phyloP scores from a whole-genome alignment of 768 basidiomycete species.

The Crucibulum laeve region DNA sequence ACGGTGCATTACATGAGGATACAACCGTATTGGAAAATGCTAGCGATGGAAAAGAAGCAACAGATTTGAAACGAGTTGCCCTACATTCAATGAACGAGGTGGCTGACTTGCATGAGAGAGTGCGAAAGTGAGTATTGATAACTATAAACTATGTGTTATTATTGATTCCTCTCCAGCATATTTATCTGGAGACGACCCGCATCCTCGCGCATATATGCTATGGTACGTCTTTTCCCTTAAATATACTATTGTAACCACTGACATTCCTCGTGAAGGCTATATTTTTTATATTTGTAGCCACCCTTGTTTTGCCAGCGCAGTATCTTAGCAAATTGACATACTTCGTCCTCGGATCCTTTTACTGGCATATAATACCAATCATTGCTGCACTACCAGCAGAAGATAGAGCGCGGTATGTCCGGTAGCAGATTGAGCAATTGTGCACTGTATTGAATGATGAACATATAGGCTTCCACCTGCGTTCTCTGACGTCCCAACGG shows the following conservation, averaged over 20 bases:
- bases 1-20: conserved; percentile 7
- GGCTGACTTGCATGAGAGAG: conserved; percentile 59
- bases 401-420: conserved; percentile 41
- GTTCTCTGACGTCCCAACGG: conserved; percentile 55
- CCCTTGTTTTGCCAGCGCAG: conserved; percentile 41
- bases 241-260: conserved; percentile 2
- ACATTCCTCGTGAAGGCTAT: conserved; percentile 27
- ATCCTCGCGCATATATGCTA: conserved; percentile 43
- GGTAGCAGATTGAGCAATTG: neutral
- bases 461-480: conserved; percentile 37
- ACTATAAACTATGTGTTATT: neutral
- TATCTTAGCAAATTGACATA: conserved; percentile 45
- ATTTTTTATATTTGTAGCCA: conserved; percentile 30
- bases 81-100: conserved; percentile 40
- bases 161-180: conserved; percentile 33
- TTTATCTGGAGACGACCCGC: conserved; percentile 61
- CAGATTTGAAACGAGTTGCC: conserved; percentile 36
- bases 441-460: conserved; percentile 1
- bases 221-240: conserved; percentile 27
- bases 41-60: conserved; percentile 28
- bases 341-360: conserved; percentile 43
- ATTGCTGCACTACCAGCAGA: conserved; percentile 43
- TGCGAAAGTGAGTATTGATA: conserved; percentile 48
- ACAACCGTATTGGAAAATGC: conserved; percentile 24
- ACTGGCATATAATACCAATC: conserved; percentile 63